phyloP scores from a whole-genome alignment of 129 eudicot species.

The Centaurea solstitialis region DNA sequence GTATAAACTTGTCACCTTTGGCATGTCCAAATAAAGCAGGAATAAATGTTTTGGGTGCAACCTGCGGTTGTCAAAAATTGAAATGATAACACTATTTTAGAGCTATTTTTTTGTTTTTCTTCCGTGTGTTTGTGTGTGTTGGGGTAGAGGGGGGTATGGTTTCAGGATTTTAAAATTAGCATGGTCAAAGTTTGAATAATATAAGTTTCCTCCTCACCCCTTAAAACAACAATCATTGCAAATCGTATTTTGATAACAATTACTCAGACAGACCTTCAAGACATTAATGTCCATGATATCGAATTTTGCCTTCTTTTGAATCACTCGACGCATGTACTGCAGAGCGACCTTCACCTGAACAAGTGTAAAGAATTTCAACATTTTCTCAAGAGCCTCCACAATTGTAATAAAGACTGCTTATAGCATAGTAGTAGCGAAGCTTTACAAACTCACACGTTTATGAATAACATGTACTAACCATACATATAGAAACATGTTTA shows the following conservation, averaged over 20 bases:
- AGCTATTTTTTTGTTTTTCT: neutral
- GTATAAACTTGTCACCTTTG: conserved; percentile 87
- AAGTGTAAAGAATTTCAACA: conserved; percentile 6
- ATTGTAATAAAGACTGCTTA: conserved; percentile 7
- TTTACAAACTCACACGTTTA: neutral
- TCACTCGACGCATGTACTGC: conserved; percentile 91
- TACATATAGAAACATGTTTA: neutral
- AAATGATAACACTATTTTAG: neutral
- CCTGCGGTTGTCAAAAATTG: conserved; percentile 48
- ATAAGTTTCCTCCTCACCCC: neutral
- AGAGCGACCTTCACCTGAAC: conserved; percentile 86
- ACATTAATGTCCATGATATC: conserved; percentile 82
- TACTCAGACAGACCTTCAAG: conserved; percentile 51
- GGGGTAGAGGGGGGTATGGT: neutral
- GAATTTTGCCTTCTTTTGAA: conserved; percentile 89
- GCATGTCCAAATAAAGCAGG: conserved; percentile 99
- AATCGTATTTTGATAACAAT: neutral
- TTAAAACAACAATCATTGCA: neutral
- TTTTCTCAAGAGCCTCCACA: neutral
- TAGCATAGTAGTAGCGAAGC: conserved; percentile 6
- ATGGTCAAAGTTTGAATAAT: neutral
- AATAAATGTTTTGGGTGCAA: conserved; percentile 84
- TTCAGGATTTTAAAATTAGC: neutral
- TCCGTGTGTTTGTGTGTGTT: neutral
- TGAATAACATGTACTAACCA: neutral